Evolutionary conservation across 2,329 filamentous ascomycete genomes (phyloP), one percentile per base, ranked within the genome.

Genomic region (Monilinia aucupariae): DNA sequence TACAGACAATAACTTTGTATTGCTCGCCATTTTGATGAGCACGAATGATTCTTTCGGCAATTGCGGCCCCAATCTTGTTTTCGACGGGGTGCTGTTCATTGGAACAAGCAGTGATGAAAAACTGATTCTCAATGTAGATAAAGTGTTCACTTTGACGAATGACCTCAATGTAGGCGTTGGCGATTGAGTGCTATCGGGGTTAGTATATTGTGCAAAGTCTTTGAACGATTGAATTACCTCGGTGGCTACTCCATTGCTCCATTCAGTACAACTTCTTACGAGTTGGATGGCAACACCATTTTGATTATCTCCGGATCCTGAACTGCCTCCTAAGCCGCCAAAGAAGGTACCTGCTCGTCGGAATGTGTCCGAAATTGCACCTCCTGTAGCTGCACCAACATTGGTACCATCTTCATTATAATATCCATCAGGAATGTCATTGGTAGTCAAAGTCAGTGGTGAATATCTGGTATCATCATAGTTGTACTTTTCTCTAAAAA

Each of bases 101-200:
- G 54, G 79, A 81, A 1, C 89, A 92, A 3, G 90, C 89, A 0
- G 90, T 94, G 75, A 94, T 94, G 79, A 94, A 94, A 78, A 94
- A 94, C 80, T 91, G 69, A 71, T 92, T 92, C 74, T 92, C 89
- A 43, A 92, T 91, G 74, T 92, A 92, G 64, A 92, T 76, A 71
- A 88, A 92, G 72, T 91, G 85, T 71, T 85, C 78, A 22, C 87
- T 87, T 55, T 85, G 85, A 45, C 77, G 79, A 69, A 92, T 92
- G 34, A 85, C 81, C 50, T 88, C 81, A 41, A 89, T 85, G 71
- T 96, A 96, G 1, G 92, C 92, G 72, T 93, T 92, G 65, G 87
- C 85, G 66, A 97, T 93, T 0, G 91, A 96, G 74, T 94, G 91
- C 70, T 73, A 39, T 39, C 5, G 34, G 30, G 27, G 43, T 64